Conservation (phyloP, 805 yeast genomes). For the Cyberlindnera lachancei region DNA sequence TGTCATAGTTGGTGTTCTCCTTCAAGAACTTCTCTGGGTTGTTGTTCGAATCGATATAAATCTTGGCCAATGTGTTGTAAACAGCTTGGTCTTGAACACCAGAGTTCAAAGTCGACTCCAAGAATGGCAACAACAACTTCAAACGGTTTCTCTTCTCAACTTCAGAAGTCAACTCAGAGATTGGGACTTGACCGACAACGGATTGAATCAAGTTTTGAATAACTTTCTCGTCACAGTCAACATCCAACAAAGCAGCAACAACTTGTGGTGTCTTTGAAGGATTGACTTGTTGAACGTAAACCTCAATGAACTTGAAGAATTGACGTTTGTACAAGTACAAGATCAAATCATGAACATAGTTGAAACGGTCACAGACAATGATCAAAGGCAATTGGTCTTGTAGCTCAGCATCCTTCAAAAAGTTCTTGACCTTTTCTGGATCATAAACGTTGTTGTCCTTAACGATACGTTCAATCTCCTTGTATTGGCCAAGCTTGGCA, state of each 20-base stretch:
- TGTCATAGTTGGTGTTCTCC: constrained; percentile 85
- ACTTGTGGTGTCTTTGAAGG: constrained; percentile 96
- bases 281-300: constrained; percentile 95
- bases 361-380: constrained; percentile 89
- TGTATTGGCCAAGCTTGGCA: constrained; percentile 78
- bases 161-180: constrained; percentile 81
- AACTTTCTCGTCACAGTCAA: constrained; percentile 90
- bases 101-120: constrained; percentile 78
- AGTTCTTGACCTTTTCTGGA: constrained; percentile 96
- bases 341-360: constrained; percentile 88
- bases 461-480: constrained; percentile 93
- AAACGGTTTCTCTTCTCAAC: constrained; percentile 95
- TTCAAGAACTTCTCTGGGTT: constrained; percentile 94
- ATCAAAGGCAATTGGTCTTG: constrained; percentile 95
- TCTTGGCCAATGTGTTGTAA: constrained; percentile 91
- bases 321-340: constrained; percentile 92
- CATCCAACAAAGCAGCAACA: constrained; percentile 91
- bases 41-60: constrained; percentile 95
- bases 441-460: constrained; percentile 91
- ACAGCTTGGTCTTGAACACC: constrained; percentile 89
- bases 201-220: constrained; percentile 75
- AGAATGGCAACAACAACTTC: constrained; percentile 84
- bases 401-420: constrained; percentile 85
- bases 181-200: constrained; percentile 91
- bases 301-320: constrained; percentile 93